These are phyloP conservation scores for Tricholomella constricta DNA, from an alignment of 768 basidiomycete species.

Conservation along the genomic window DNA sequence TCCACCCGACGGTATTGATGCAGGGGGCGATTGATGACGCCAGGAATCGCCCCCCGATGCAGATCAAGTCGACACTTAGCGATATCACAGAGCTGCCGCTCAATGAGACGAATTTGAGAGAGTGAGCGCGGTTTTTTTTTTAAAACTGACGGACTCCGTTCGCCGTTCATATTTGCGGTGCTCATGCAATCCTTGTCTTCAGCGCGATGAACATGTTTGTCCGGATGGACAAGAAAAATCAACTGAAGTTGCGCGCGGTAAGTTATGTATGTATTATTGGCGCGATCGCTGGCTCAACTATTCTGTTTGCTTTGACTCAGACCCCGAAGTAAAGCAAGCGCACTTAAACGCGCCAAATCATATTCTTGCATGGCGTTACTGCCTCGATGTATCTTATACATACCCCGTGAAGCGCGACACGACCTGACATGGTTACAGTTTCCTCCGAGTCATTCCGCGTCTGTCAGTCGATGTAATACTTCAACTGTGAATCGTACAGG, in stretches of 20 bases:
- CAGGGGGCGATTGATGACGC: constrained; percentile 1
- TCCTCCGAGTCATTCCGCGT: no score
- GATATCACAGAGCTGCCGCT: constrained; percentile 5
- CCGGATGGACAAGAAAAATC: constrained; percentile 9
- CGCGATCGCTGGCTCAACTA: no score
- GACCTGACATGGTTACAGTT: no score
- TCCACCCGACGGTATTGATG: constrained; percentile 1
- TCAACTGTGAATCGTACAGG: no score
- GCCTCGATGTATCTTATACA: no score
- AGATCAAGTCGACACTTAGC: constrained; percentile 1
- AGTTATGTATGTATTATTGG: not conserved
- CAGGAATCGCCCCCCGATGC: constrained; percentile 1
- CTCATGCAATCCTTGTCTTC: no score
- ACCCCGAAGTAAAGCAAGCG: not conserved
- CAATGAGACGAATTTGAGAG: constrained; percentile 2
- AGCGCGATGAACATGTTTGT: constrained; percentile 10
- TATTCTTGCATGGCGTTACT: no score
- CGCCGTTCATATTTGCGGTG: no score
- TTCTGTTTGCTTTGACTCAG: not conserved
- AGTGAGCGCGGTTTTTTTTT: not conserved
- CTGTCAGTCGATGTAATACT: no score
- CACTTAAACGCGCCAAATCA: no score
- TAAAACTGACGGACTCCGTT: not conserved
- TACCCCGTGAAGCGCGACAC: no score
- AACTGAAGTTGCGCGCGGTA: constrained; percentile 10